Conservation (phyloP, 2,329 filamentous ascomycete genomes). For the Ceratocystis variospora region DNA sequence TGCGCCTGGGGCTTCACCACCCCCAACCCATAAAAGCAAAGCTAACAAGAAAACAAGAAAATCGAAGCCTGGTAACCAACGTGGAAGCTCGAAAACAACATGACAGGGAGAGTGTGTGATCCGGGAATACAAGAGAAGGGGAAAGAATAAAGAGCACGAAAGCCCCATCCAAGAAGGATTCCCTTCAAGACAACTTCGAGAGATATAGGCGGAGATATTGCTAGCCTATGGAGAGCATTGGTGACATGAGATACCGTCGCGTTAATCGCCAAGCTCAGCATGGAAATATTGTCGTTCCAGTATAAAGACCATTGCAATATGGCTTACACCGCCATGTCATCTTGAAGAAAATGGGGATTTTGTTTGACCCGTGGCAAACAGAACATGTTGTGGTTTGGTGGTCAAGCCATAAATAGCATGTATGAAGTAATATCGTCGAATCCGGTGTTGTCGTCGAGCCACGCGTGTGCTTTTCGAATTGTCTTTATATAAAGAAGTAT, state of each 20-base stretch:
- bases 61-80: neutral
- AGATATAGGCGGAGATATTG: neutral
- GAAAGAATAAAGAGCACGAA: conserved; percentile 5
- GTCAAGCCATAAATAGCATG: neutral
- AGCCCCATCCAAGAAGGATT: neutral
- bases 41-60: conserved; percentile 1
- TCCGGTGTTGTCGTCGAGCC: neutral
- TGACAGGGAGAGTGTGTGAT: neutral
- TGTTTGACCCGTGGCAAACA: neutral
- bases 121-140: conserved; percentile 3
- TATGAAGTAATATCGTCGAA: neutral
- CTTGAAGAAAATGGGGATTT: neutral
- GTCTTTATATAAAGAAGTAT: neutral
- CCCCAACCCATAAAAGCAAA: neutral
- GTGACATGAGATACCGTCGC: neutral
- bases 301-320: neutral
- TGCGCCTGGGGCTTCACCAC: conserved; percentile 1
- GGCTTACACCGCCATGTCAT: neutral
- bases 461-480: neutral
- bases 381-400: neutral
- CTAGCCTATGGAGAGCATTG: neutral
- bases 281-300: neutral
- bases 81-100: conserved; percentile 16
- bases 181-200: neutral
- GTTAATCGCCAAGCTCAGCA: neutral